Percentiles rank a stretch among this genome's conserved stretches.
phyloP scores from a whole-genome alignment of 495 filamentous ascomycete species.

The Pyrenopolyporus hunteri region DNA sequence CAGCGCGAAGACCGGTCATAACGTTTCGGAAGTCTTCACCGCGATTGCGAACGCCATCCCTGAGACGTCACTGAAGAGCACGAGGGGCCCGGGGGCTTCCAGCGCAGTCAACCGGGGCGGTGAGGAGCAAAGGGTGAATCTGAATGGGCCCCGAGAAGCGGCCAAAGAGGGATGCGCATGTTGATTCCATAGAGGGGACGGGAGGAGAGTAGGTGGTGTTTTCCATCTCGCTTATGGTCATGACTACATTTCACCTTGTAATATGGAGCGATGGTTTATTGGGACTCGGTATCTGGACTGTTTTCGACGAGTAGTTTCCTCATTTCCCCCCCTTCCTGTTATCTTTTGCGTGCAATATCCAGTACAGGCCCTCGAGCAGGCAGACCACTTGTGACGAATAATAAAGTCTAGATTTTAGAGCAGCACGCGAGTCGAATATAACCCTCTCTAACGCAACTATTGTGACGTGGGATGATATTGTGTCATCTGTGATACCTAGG shows the following conservation, averaged over 20 bases:
- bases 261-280: constrained; percentile 43
- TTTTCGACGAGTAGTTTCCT: constrained; percentile 26
- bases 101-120: constrained; percentile 57
- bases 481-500: background rate
- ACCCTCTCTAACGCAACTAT: constrained; percentile 9
- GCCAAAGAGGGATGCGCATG: constrained; percentile 95
- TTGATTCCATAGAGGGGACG: constrained; percentile 46
- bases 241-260: constrained; percentile 41
- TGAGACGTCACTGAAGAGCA: constrained; percentile 90
- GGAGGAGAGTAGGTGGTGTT: constrained; percentile 6
- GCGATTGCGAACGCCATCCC: constrained; percentile 98
- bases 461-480: background rate
- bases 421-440: constrained; percentile 19
- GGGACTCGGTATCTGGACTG: constrained; percentile 35
- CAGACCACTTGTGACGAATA: constrained; percentile 12
- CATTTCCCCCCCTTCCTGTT: constrained; percentile 17
- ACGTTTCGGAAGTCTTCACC: constrained; percentile 94
- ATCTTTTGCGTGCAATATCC: constrained; percentile 23
- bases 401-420: constrained; percentile 1
- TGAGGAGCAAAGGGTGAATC: constrained; percentile 73
- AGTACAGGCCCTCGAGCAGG: constrained; percentile 18
- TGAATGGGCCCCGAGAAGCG: constrained; percentile 63
- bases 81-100: constrained; percentile 68
- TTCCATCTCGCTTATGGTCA: constrained; percentile 22
- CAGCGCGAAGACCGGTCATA: constrained; percentile 91